Base-by-base conservation (phyloP, 2,329 filamentous ascomycete genomes). In the Pyrenophora graminea region DNA sequence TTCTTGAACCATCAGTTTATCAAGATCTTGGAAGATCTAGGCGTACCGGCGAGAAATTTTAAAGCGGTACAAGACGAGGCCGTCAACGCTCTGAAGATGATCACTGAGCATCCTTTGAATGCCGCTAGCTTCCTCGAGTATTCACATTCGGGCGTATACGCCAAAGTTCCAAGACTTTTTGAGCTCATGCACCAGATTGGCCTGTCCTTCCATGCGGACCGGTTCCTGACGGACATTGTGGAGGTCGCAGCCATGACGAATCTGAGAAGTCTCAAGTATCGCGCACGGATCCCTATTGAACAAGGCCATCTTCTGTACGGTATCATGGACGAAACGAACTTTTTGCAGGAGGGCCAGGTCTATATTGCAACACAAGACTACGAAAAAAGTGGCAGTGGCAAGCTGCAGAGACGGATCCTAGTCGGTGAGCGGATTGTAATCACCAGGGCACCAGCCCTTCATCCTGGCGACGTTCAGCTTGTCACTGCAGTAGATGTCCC, bases 21-120 rank as follows among this genome's bases (percentile, higher is more conserved):
- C 74, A 95, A 95, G 68, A 91, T 95, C 4, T 71, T 96, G 1
- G 91, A 96, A 64, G 91, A 95, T 58, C 85, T 93, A 69, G 80
- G 81, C 0, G 84, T 88, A 0, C 67, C 77, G 0, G 64, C 75
- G 1, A 48, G 72, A 0, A 87, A 82, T 68, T 93, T 96, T 58
- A 66, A 87, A 9, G 63, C 77, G 0, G 72, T 90, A 1, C 90
- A 94, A 68, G 74, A 77, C 0, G 74, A 76, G n/a, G 86, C 86
- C 23, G 73, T 94, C 3, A 58, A 79, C 0, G 75, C 80, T 10
- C 75, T 95, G 4, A 80, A 84, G 3, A 71, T 73, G 9, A 83
- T 88, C 39, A 86, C 86, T 0, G 73, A 79, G 0, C 81, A 78
- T 17, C 76, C 82, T 0, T 64, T 77, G 53, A 88, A 88, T 58